Evolutionary conservation across 2,329 filamentous ascomycete species (phyloP).

Genomic region (Fusarium sp.): DNA sequence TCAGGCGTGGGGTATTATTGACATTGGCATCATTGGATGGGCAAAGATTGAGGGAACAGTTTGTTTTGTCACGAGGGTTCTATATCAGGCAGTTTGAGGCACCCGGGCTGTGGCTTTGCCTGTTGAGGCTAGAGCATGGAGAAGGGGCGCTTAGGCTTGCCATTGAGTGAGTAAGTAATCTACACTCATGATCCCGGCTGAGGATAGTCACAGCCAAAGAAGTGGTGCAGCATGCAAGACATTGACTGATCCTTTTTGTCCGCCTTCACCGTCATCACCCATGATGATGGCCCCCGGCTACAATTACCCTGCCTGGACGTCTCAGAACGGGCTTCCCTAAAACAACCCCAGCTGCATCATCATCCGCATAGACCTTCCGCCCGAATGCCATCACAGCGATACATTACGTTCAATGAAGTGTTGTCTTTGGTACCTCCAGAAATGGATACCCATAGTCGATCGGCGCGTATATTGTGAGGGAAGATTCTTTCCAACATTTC

Average conservation of each 20-base stretch:
- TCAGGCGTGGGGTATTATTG: slow-evolving; percentile 13
- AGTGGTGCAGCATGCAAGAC: background rate
- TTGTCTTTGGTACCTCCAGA: background rate
- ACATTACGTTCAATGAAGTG: background rate
- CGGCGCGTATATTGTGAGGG: slow-evolving; percentile 11
- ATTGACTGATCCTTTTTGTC: background rate
- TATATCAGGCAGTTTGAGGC: slow-evolving; percentile 30
- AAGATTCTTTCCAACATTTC: background rate
- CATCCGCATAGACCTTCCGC: slow-evolving; percentile 31
- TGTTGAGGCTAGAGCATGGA: slow-evolving; percentile 2
- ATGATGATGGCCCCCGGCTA: slow-evolving; percentile 23
- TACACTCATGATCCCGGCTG: background rate
- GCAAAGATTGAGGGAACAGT: background rate
- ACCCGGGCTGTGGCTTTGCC: slow-evolving; percentile 7
- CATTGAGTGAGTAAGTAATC: background rate
- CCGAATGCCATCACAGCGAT: background rate
- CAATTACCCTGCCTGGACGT: slow-evolving; percentile 17
- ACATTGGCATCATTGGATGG: background rate
- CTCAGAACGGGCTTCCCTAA: background rate
- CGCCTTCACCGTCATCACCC: background rate
- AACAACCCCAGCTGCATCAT: slow-evolving; percentile 7
- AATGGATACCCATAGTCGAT: slow-evolving; percentile 12
- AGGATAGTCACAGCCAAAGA: background rate
- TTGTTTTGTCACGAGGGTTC: background rate
- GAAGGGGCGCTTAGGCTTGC: slow-evolving; percentile 27